Evolutionary conservation across 2,329 filamentous ascomycete genomes (phyloP), one percentile per base, ranked within the genome.

Genomic region (Calonectria fujianensis): DNA sequence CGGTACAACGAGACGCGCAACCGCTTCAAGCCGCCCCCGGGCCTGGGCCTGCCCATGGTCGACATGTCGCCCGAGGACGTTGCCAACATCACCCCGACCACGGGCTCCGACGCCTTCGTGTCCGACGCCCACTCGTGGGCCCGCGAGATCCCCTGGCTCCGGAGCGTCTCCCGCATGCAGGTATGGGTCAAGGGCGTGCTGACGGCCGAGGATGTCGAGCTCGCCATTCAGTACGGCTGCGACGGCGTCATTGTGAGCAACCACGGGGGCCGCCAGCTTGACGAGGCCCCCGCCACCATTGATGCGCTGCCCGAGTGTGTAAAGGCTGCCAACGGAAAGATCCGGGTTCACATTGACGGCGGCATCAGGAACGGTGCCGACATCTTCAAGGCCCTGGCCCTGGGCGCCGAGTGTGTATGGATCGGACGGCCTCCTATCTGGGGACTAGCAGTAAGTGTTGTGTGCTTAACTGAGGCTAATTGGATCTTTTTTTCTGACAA

Each of bases 191-290:
- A 61, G 20, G 57, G 57, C 9, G 57, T 61, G 35, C 35, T 61
- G 35, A 61, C 57, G 11, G 57, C 57, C 35, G 57, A 61, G n/a
- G 57, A 61, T 14, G 57, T 61, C n/a, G n/a, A 39, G n/a, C 57
- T 61, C 2, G 57, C 57, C n/a, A 9, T 61, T 8, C 35, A 61
- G n/a, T 61, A 61, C 24, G 35, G 57, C 35, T 63, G 57, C 10
- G 57, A 63, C 37, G 57, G 57, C 27, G 24, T 63, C 37, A 41
- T 63, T 10, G 57, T 63, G 3, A 41, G 57, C 37, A 63, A 63
- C 37, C 57, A 63, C 24, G 57, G 57, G 2, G 57, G 57, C 24
- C 57, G 57, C 9, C 57, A 63, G 24, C 57, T 63, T 9, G 57
- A 63, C 37, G 35, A 41, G 27, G 37, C 11, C 1, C 37, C 57